Evolutionary conservation across 2,329 filamentous ascomycete genomes (phyloP).

Genomic region (Monosporascus sp.): DNA sequence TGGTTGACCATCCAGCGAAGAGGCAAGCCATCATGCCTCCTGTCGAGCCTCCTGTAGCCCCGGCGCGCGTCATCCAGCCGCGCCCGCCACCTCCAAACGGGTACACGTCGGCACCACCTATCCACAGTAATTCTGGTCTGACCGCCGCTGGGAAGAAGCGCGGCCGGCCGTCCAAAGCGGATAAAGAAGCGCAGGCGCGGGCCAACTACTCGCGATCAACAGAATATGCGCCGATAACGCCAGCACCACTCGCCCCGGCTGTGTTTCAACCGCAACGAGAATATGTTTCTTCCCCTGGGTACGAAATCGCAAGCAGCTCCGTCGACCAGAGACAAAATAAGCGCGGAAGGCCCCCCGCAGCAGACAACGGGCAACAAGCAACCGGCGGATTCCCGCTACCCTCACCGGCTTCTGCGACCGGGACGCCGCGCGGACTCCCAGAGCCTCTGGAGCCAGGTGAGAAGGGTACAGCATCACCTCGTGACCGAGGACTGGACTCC

Average conservation of each 20-base stretch:
- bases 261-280: constrained; percentile 22
- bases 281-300: constrained; percentile 27
- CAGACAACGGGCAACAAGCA: constrained; percentile 23
- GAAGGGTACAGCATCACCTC: constrained; percentile 24
- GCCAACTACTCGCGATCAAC: constrained; percentile 22
- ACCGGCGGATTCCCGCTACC: constrained; percentile 19
- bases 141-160: constrained; percentile 34
- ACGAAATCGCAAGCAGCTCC: constrained; percentile 23
- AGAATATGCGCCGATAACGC: constrained; percentile 28
- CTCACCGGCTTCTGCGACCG: constrained; percentile 24
- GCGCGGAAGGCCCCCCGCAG: constrained; percentile 15
- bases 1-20: constrained; percentile 28
- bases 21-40: constrained; percentile 25
- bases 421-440: constrained; percentile 24
- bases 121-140: constrained; percentile 15
- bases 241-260: constrained; percentile 20
- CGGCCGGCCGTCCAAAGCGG: constrained; percentile 40
- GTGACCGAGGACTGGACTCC: constrained; percentile 20
- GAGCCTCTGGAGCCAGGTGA: constrained; percentile 25
- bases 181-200: constrained; percentile 33
- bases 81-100: constrained; percentile 24
- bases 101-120: constrained; percentile 14
- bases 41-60: constrained; percentile 19
- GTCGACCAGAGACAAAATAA: constrained; percentile 22
- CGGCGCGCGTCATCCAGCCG: constrained; percentile 26